phyloP scores from a whole-genome alignment of 352 stramenopile genomes.

The Globisporangium paddicum region DNA sequence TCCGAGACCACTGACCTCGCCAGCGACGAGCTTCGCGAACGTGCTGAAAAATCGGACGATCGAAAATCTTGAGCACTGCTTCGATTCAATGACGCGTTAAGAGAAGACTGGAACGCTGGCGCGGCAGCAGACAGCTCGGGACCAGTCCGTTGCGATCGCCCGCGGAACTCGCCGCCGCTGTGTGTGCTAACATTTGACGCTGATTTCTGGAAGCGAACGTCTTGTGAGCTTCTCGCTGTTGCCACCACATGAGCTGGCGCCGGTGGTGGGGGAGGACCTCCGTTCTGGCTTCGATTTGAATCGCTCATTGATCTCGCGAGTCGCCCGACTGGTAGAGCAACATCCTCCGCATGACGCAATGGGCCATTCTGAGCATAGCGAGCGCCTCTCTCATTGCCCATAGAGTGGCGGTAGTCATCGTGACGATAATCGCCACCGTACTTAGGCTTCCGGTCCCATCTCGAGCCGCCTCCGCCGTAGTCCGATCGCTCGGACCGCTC shows the following conservation, averaged over 20 bases:
- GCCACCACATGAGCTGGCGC: neutral
- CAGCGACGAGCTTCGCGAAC: slow-evolving; percentile 13
- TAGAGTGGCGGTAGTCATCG: slow-evolving; percentile 12
- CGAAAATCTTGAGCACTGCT: slow-evolving; percentile 19
- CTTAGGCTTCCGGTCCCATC: slow-evolving; percentile 3
- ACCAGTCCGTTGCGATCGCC: neutral
- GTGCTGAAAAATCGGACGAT: slow-evolving; percentile 13
- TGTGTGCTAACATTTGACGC: slow-evolving; percentile 2
- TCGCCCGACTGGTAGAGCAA: neutral
- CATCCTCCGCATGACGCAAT: neutral
- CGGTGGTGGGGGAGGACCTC: neutral
- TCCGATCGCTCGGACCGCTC: slow-evolving; percentile 23
- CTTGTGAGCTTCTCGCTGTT: slow-evolving; percentile 37
- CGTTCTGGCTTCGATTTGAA: neutral
- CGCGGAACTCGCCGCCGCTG: neutral
- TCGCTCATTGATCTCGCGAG: slow-evolving; percentile 11
- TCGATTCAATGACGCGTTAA: slow-evolving; percentile 7
- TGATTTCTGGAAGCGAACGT: slow-evolving; percentile 38
- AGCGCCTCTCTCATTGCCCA: neutral
- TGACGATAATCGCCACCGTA: slow-evolving; percentile 7
- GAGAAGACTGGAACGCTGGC: slow-evolving; percentile 6
- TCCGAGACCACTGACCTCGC: slow-evolving; percentile 12
- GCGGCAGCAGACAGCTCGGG: neutral
- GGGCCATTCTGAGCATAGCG: neutral
- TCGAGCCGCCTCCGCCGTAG: slow-evolving; percentile 4